A percentile compares a stretch with the other conserved stretches of the same genome.
Evolutionary conservation across 2,329 filamentous ascomycete species (phyloP).

Genomic region (Byssochlamys sp.): DNA sequence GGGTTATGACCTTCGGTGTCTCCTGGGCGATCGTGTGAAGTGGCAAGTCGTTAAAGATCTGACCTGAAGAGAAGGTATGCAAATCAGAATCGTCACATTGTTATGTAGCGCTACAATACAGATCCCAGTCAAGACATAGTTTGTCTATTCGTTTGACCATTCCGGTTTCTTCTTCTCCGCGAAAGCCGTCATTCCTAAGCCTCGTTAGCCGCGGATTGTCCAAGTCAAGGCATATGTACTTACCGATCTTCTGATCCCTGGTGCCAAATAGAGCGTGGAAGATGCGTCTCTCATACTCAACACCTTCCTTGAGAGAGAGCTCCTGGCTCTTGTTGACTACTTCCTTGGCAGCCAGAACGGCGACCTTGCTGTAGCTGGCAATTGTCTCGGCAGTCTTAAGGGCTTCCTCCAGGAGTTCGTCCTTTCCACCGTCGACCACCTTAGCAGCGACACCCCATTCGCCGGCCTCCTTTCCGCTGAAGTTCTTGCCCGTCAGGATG

Average conservation of each 20-base stretch:
- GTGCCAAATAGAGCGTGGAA: slow-evolving; percentile 92
- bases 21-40: neutral
- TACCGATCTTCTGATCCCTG: slow-evolving; percentile 91
- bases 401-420: slow-evolving; percentile 71
- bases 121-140: neutral
- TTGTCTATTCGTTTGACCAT: slow-evolving; percentile 66
- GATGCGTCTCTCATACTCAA: slow-evolving; percentile 86
- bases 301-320: slow-evolving; percentile 71
- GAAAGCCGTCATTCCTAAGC: slow-evolving; percentile 72
- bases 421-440: slow-evolving; percentile 63
- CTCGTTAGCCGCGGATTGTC: slow-evolving; percentile 5
- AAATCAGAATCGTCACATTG: neutral
- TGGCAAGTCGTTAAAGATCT: neutral
- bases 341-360: slow-evolving; percentile 84
- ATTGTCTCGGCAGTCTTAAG: slow-evolving; percentile 81
- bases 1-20: neutral
- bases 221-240: slow-evolving; percentile 9
- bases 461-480: slow-evolving; percentile 73
- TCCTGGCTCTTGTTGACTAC: slow-evolving; percentile 99
- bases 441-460: slow-evolving; percentile 83
- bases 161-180: slow-evolving; percentile 86
- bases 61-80: neutral
- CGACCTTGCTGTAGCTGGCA: slow-evolving; percentile 75
- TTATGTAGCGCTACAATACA: neutral
- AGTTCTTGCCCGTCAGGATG: slow-evolving; percentile 74